A percentile compares a stretch with the other conserved stretches of the same genome.
Evolutionary conservation across 495 filamentous ascomycete genomes (phyloP).

Genomic region (Peziza echinospora): DNA sequence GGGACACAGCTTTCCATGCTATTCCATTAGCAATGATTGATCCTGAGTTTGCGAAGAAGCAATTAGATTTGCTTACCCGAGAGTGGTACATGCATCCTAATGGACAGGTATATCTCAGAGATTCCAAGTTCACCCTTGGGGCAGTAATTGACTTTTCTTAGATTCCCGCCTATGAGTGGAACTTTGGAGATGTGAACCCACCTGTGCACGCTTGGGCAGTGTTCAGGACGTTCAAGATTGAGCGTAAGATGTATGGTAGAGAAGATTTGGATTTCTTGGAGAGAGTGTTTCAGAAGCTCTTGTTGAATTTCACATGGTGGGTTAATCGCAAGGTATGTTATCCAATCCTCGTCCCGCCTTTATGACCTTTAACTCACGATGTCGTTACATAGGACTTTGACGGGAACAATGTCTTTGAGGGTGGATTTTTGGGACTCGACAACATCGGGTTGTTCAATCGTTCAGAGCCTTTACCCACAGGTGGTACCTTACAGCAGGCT

Average conservation of each 20-base stretch:
- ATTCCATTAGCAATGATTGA: slow-evolving; percentile 94
- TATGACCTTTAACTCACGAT: slow-evolving; percentile 26
- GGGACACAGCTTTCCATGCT: slow-evolving; percentile 93
- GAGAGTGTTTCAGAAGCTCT: slow-evolving; percentile 84
- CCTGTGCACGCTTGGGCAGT: slow-evolving; percentile 92
- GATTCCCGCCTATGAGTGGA: slow-evolving; percentile 64
- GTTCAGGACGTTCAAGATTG: slow-evolving; percentile 91
- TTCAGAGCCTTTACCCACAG: slow-evolving; percentile 87
- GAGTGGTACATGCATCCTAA: slow-evolving; percentile 99
- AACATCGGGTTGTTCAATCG: slow-evolving; percentile 96
- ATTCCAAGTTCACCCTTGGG: slow-evolving; percentile 25
- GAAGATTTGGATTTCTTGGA: slow-evolving; percentile 91
- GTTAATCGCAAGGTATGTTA: slow-evolving; percentile 60
- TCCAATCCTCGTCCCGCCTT: neutral
- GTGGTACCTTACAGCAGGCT: slow-evolving; percentile 80
- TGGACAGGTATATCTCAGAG: slow-evolving; percentile 39
- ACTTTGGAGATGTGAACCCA: slow-evolving; percentile 91
- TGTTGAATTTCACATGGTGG: slow-evolving; percentile 98
- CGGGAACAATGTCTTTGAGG: slow-evolving; percentile 91
- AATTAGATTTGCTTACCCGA: slow-evolving; percentile 79
- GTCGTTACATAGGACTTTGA: slow-evolving; percentile 84
- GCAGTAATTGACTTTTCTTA: neutral
- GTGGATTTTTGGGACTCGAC: slow-evolving; percentile 87
- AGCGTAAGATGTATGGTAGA: slow-evolving; percentile 86
- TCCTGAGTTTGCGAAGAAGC: slow-evolving; percentile 92